Evolutionary conservation across 331 rosid genomes (phyloP).

Genomic region (Quercus lobata): DNA sequence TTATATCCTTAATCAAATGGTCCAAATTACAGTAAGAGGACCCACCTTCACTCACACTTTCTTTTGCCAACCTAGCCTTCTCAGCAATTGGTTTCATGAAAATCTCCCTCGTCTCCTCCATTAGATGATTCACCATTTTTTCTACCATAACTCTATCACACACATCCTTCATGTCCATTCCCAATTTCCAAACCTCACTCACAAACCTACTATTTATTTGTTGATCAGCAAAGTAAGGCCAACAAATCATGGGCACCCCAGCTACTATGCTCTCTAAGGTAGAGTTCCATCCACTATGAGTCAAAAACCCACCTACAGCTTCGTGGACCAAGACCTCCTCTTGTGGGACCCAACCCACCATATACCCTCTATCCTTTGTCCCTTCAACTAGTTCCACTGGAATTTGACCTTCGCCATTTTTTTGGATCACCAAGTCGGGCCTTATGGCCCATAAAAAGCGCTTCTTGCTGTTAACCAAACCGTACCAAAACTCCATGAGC

Average conservation of each 20-base stretch:
- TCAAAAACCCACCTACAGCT: constrained; percentile 32
- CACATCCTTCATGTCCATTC: constrained; percentile 33
- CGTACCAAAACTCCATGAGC: constrained; percentile 50
- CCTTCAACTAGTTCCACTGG: constrained; percentile 5
- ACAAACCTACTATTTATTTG: constrained; percentile 29
- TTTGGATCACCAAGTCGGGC: not conserved
- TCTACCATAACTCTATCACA: constrained; percentile 15
- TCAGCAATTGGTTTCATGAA: constrained; percentile 12
- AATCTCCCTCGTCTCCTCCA: constrained; percentile 22
- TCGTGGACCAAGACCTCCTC: constrained; percentile 30
- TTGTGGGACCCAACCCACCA: constrained; percentile 35
- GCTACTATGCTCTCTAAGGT: constrained; percentile 31
- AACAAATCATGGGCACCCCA: constrained; percentile 37
- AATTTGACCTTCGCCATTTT: not conserved
- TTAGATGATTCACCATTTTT: constrained; percentile 25
- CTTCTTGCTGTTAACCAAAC: constrained; percentile 39
- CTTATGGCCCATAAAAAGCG: constrained; percentile 52
- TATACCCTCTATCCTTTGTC: constrained; percentile 14
- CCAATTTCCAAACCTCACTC: constrained; percentile 34
- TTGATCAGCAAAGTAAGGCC: constrained; percentile 22
- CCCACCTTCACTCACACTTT: constrained; percentile 19
- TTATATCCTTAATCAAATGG: constrained; percentile 3
- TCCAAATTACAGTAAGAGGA: constrained; percentile 18
- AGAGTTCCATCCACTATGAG: constrained; percentile 45
- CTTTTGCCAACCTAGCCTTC: constrained; percentile 10